phyloP scores from a whole-genome alignment of 371 early-diverging fungal species.

The Mucor velutinosus region DNA sequence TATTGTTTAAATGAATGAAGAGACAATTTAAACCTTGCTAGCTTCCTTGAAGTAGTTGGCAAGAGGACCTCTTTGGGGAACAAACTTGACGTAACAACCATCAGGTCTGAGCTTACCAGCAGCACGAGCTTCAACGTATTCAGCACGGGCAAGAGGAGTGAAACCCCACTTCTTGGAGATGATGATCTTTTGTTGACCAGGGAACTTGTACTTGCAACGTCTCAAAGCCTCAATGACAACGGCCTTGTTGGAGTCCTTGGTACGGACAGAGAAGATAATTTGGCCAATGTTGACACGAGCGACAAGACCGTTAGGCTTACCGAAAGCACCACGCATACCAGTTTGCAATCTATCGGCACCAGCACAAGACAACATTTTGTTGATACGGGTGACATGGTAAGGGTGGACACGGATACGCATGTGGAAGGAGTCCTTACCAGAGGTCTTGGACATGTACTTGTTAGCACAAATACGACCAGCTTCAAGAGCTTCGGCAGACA shows the following conservation, averaged over 20 bases:
- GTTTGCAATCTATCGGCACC: slow-evolving; percentile 99
- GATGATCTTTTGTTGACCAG: slow-evolving; percentile 99
- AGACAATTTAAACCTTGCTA: slow-evolving; percentile 31
- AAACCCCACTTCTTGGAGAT: slow-evolving; percentile 99
- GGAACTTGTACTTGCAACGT: slow-evolving; percentile 98
- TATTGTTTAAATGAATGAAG: too few relatives aligned
- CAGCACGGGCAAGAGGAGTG: slow-evolving; percentile 96
- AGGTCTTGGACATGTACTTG: slow-evolving; percentile 99
- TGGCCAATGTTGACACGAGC: slow-evolving; percentile 99
- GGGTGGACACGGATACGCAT: slow-evolving; percentile 99
- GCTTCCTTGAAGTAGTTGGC: slow-evolving; percentile 55
- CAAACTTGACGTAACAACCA: slow-evolving; percentile 98
- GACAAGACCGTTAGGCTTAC: slow-evolving; percentile 99
- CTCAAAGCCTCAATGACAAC: slow-evolving; percentile 98
- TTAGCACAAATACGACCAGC: slow-evolving; percentile 99
- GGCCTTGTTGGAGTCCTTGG: slow-evolving; percentile 96
- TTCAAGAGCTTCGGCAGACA: slow-evolving; percentile 99
- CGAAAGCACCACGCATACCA: slow-evolving; percentile 99
- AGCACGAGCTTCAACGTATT: slow-evolving; percentile 83
- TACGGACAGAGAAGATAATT: slow-evolving; percentile 97
- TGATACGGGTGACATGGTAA: slow-evolving; percentile 99
- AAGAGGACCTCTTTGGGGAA: slow-evolving; percentile 90
- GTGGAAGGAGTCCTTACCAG: slow-evolving; percentile 99
- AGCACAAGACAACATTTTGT: slow-evolving; percentile 99
- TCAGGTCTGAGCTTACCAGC: slow-evolving; percentile 89